These are phyloP conservation scores for Mycena rebaudengoi DNA, from an alignment of 768 basidiomycete species.

Conservation along the genomic window DNA sequence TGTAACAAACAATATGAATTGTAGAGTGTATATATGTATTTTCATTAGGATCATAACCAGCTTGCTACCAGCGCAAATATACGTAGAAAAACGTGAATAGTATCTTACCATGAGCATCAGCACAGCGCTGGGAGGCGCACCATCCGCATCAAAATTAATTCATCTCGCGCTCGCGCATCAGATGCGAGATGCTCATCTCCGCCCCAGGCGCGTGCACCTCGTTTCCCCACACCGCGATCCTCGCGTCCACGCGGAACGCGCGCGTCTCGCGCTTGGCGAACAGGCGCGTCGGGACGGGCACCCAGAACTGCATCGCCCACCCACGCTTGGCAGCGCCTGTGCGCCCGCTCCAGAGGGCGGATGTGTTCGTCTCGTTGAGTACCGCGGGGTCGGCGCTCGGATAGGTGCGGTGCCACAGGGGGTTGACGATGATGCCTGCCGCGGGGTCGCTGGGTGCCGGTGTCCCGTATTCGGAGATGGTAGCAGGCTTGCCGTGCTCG, in stretches of 20 bases:
- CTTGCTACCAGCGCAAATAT: too few relatives aligned
- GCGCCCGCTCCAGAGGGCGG: neutral
- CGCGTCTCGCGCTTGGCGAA: slow-evolving; percentile 57
- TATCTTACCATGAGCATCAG: too few relatives aligned
- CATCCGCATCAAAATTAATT: too few relatives aligned
- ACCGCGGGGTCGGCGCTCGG: too few relatives aligned
- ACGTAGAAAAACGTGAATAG: too few relatives aligned
- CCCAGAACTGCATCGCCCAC: slow-evolving; percentile 50
- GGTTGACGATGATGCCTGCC: slow-evolving; percentile 39
- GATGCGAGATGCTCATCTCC: slow-evolving; percentile 53
- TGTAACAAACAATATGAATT: too few relatives aligned
- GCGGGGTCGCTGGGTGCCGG: slow-evolving; percentile 16
- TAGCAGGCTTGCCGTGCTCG: slow-evolving; percentile 16
- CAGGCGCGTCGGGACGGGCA: slow-evolving; percentile 56
- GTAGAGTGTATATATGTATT: too few relatives aligned
- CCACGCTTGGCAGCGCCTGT: slow-evolving; percentile 29
- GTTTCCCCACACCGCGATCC: slow-evolving; percentile 47
- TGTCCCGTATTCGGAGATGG: slow-evolving; percentile 3
- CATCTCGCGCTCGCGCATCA: slow-evolving; percentile 52
- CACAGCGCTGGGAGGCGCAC: too few relatives aligned
- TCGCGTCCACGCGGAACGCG: slow-evolving; percentile 47
- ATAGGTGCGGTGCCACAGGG: slow-evolving; percentile 41
- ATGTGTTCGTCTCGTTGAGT: too few relatives aligned
- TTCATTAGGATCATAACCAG: too few relatives aligned
- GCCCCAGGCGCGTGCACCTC: slow-evolving; percentile 35